These are phyloP conservation scores for Jamesozyma rosinii DNA, from an alignment of 805 yeast species.

Conservation along the genomic window DNA sequence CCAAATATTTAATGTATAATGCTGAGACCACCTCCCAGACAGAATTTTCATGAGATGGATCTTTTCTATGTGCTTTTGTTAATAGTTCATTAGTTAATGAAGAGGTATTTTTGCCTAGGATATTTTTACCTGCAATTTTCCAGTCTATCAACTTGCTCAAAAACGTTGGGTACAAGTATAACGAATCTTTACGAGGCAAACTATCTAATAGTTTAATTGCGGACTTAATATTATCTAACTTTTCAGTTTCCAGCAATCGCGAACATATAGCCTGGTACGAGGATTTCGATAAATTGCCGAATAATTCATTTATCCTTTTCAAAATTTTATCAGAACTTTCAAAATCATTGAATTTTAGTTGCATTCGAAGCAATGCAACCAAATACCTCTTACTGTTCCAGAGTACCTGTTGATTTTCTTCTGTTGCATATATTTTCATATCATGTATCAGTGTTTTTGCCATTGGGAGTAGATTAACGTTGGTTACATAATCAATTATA, in stretches of 20 bases:
- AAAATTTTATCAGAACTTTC: conserved; percentile 22
- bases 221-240: conserved; percentile 12
- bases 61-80: conserved; percentile 15
- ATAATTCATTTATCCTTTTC: conserved; percentile 15
- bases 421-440: conserved; percentile 13
- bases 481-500: conserved; percentile 17
- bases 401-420: conserved; percentile 13
- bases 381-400: conserved; percentile 17
- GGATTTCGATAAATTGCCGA: conserved; percentile 15
- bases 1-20: conserved; percentile 16
- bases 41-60: conserved; percentile 14
- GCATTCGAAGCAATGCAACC: conserved; percentile 20
- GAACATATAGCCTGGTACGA: conserved; percentile 18
- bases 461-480: conserved; percentile 6
- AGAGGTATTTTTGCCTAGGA: conserved; percentile 4
- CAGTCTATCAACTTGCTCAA: conserved; percentile 15
- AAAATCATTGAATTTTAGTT: conserved; percentile 22
- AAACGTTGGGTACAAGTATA: conserved; percentile 14
- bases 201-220: conserved; percentile 16
- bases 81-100: conserved; percentile 15
- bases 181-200: conserved; percentile 11
- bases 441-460: conserved; percentile 17
- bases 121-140: conserved; percentile 8
- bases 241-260: conserved; percentile 12
- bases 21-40: conserved; percentile 23